These are phyloP conservation scores for Vitis rupestris DNA, from an alignment of 164 flowering plant genomes.

Conservation along the genomic window DNA sequence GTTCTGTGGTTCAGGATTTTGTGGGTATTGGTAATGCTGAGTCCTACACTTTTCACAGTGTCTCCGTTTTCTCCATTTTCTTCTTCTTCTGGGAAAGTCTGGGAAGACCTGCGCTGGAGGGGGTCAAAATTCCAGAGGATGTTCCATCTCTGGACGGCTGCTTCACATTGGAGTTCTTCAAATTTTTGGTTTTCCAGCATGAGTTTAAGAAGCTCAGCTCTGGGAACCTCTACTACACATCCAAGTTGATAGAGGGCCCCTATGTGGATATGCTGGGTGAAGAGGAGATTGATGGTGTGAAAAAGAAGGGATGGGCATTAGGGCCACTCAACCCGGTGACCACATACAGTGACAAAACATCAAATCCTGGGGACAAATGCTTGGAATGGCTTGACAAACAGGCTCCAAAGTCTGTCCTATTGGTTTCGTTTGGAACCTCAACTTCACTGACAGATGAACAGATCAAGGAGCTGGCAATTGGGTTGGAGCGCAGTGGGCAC, in stretches of 20 bases:
- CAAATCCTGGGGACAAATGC: constrained; percentile 21
- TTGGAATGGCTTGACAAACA: constrained; percentile 63
- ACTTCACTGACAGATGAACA: constrained; percentile 39
- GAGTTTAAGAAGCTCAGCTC: constrained; percentile 8
- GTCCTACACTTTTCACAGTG: constrained; percentile 44
- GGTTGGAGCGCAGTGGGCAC: constrained; percentile 43
- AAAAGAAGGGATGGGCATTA: constrained; percentile 42
- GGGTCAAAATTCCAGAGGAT: not conserved
- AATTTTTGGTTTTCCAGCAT: constrained; percentile 28
- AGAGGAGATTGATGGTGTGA: not conserved
- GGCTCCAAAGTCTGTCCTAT: constrained; percentile 37
- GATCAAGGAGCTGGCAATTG: constrained; percentile 47
- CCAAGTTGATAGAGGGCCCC: constrained; percentile 38
- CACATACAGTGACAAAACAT: not conserved
- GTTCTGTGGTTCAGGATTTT: constrained; percentile 49
- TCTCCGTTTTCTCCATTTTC: constrained; percentile 41
- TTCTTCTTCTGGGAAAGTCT: constrained; percentile 22
- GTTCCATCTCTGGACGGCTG: constrained; percentile 41
- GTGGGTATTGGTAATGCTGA: constrained; percentile 41
- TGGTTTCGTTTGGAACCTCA: constrained; percentile 61
- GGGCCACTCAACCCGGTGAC: constrained; percentile 58
- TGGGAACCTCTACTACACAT: constrained; percentile 52
- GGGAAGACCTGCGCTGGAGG: constrained; percentile 13
- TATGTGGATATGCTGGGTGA: constrained; percentile 31
- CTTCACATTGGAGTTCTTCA: constrained; percentile 33